Evolutionary conservation across 257 asterid genomes (phyloP), one percentile per base, ranked within the genome.

Genomic region (Nicotiana sylvestris): DNA sequence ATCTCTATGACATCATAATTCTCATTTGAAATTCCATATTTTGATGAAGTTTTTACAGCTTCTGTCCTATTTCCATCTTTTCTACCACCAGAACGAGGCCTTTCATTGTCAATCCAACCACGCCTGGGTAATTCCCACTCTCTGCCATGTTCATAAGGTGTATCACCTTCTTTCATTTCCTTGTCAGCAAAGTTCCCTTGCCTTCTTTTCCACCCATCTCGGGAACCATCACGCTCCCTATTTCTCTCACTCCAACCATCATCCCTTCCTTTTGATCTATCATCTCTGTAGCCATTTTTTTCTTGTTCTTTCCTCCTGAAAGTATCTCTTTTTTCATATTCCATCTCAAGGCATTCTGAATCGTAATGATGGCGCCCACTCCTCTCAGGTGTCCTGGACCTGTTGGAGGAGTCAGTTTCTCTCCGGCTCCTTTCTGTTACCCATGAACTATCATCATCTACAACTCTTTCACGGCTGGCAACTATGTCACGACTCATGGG

Each of bases 1-100:
- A 96, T 94, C 92, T 94, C 99, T 89, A 96, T 96, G 58, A 94
- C 99, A 84, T 96, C 99, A 86, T 94, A 96, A 87, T 96, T 96
- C 83, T 96, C 98, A 85, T 89, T 94, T 58, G 98, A 92, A 85
- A 92, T 94, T 83, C 99, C 99, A 86, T 93, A 96, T 81, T 96
- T 96, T 0, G 97, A 96, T 7, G 98, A 94, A 78, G 97, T 92
- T 87, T 93, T 96, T 89, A 93, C 95, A 77, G 98, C 98, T 90
- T 94, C 99, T 17, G 98, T 94, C 89, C 98, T 90, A 87, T 27
- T 92, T 82, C 99, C 98, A 83, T 96, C 99, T 88, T 94, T 96
- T 81, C 98, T 92, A 80, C 95, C 90, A 84, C 95, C 91, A 66
- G 89, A 78, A 57, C 99, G 98, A 60, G 84, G 88, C 83, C 90